These are phyloP conservation scores for Trichothecium roseum DNA, from an alignment of 2,329 filamentous ascomycete species.

Conservation along the genomic window DNA sequence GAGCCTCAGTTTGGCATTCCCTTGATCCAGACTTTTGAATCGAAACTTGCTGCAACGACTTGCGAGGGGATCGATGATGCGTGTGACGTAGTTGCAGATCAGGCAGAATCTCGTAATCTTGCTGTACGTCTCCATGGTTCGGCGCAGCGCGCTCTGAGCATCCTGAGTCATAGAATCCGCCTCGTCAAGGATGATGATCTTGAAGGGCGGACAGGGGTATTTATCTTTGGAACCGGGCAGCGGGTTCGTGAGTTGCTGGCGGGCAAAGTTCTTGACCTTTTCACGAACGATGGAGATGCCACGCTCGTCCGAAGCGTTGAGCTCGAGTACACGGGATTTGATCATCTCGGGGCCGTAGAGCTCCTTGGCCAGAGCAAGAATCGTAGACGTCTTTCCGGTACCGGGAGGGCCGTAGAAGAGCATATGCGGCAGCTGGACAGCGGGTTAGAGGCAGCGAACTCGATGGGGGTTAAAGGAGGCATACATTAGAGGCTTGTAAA, in stretches of 20 bases:
- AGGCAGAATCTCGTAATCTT: slow-evolving; percentile 96
- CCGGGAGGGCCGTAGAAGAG: slow-evolving; percentile 97
- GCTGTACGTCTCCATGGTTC: slow-evolving; percentile 97
- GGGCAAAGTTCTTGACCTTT: slow-evolving; percentile 96
- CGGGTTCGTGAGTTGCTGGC: slow-evolving; percentile 83
- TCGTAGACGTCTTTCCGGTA: slow-evolving; percentile 95
- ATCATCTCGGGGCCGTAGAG: slow-evolving; percentile 94
- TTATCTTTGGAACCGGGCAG: slow-evolving; percentile 55
- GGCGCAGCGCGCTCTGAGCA: slow-evolving; percentile 80
- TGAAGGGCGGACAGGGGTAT: slow-evolving; percentile 95
- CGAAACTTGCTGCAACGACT: slow-evolving; percentile 92
- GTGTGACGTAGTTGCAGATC: slow-evolving; percentile 96
- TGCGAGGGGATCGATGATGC: slow-evolving; percentile 94
- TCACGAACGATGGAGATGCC: slow-evolving; percentile 95
- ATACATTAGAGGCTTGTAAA: slow-evolving; percentile 83
- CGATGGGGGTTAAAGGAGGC: slow-evolving; percentile 8
- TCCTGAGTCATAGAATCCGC: slow-evolving; percentile 99
- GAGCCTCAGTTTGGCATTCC: slow-evolving; percentile 69
- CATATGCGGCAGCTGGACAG: slow-evolving; percentile 77
- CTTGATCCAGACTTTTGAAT: slow-evolving; percentile 90
- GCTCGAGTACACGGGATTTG: slow-evolving; percentile 88
- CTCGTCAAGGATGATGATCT: slow-evolving; percentile 97
- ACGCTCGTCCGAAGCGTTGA: slow-evolving; percentile 98
- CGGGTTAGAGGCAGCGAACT: neutral
- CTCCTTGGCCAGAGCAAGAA: slow-evolving; percentile 93